phyloP scores from a whole-genome alignment of 108 stramenopile genomes.

The Craspedostauros australis region DNA sequence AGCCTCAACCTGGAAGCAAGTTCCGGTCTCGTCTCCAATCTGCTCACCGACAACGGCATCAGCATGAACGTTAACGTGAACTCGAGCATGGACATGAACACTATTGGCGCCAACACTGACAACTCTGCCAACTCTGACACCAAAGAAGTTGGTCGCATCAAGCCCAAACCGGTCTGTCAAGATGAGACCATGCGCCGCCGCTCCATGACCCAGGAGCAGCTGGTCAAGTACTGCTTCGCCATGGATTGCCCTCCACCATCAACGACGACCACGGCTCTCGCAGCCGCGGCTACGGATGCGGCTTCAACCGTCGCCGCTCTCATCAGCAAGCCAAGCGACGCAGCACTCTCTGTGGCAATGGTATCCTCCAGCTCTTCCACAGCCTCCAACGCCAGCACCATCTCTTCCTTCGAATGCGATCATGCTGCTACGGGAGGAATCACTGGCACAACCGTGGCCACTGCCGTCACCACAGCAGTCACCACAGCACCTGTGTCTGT shows the following conservation, averaged over 20 bases:
- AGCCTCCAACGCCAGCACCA: slow-evolving; percentile 28
- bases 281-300: neutral
- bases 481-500: neutral
- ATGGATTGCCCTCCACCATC: neutral
- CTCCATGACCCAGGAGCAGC: slow-evolving; percentile 22
- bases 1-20: no score
- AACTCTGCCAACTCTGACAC: no score
- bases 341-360: slow-evolving; percentile 19
- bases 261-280: neutral
- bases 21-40: no score
- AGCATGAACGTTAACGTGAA: no score
- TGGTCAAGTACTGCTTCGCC: slow-evolving; percentile 20
- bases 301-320: neutral
- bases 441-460: neutral
- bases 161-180: slow-evolving; percentile 19
- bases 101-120: no score
- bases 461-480: neutral
- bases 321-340: neutral
- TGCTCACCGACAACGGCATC: no score
- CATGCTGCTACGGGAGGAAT: no score
- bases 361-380: slow-evolving; percentile 41
- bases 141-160: slow-evolving; percentile 28
- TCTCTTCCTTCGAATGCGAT: slow-evolving; percentile 7
- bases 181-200: slow-evolving; percentile 16
- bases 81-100: no score